phyloP scores from a whole-genome alignment of 1,284 basidiomycete genomes.

The Austropuccinia psidii region DNA sequence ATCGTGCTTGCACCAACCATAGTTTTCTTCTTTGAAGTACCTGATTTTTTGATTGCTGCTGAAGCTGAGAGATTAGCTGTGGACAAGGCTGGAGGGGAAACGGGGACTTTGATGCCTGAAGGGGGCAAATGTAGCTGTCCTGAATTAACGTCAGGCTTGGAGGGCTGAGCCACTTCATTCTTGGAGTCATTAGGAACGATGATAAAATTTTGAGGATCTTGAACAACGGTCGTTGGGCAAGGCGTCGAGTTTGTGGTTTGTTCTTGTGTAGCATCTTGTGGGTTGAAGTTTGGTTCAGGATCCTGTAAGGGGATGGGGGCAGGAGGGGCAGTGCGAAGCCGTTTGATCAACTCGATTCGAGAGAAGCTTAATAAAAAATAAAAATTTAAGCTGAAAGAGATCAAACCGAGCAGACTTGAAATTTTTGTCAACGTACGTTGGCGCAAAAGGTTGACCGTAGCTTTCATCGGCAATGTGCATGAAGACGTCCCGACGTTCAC shows the following conservation, averaged over 20 bases:
- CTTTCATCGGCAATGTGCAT: slow-evolving; percentile 37
- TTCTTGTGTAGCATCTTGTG: slow-evolving; percentile 1
- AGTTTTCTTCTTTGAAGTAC: background rate
- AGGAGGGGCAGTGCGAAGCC: slow-evolving; percentile 7
- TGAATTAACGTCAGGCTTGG: background rate
- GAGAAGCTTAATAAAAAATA: slow-evolving; percentile 17
- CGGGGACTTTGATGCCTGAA: background rate
- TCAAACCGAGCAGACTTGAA: background rate
- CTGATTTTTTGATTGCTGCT: background rate
- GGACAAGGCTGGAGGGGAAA: background rate
- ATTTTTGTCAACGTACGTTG: slow-evolving; percentile 22
- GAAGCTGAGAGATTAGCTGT: background rate
- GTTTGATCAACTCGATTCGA: slow-evolving; percentile 31
- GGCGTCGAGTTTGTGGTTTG: background rate
- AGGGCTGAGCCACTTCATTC: background rate
- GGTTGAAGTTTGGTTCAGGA: background rate
- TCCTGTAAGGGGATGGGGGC: background rate
- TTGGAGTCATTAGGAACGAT: background rate
- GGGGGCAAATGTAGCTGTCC: background rate
- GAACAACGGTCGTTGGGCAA: background rate
- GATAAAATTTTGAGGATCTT: background rate
- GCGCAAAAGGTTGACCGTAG: slow-evolving; percentile 33
- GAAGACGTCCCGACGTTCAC: slow-evolving; percentile 32
- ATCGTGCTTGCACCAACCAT: background rate
- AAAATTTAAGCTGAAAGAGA: background rate